Evolutionary conservation across 495 filamentous ascomycete species (phyloP).

Genomic region (Aspergillus affinis): DNA sequence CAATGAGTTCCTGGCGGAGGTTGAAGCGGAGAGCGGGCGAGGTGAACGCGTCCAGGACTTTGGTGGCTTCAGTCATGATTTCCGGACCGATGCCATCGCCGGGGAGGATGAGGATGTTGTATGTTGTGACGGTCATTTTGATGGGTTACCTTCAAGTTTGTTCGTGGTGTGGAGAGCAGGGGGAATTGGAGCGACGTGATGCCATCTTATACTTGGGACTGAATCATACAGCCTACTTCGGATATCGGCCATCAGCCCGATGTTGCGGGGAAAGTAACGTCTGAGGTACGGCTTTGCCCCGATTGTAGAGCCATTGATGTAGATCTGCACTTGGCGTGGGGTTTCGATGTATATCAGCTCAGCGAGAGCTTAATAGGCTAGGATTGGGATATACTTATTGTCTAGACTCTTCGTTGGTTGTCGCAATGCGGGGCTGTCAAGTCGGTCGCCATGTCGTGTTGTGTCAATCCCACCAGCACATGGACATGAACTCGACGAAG

Average conservation of each 20-base stretch:
- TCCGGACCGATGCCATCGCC: slow-evolving; percentile 58
- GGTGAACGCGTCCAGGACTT: slow-evolving; percentile 50
- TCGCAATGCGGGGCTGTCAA: neutral
- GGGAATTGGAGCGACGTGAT: neutral
- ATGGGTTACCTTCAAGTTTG: neutral
- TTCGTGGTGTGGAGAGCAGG: neutral
- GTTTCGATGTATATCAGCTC: neutral
- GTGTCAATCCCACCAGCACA: neutral
- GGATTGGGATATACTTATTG: neutral
- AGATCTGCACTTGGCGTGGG: neutral
- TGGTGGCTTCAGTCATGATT: slow-evolving; percentile 52
- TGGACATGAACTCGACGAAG: neutral
- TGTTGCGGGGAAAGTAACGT: slow-evolving; percentile 11
- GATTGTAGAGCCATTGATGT: neutral
- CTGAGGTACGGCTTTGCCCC: slow-evolving; percentile 4
- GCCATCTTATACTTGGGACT: neutral
- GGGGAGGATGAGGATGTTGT: slow-evolving; percentile 53
- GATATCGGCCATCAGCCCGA: slow-evolving; percentile 16
- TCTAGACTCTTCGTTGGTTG: neutral
- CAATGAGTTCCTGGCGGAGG: slow-evolving; percentile 47
- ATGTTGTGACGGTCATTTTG: slow-evolving; percentile 18
- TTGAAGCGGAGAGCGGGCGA: slow-evolving; percentile 37
- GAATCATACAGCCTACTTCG: slow-evolving; percentile 7
- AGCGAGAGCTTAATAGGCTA: neutral
- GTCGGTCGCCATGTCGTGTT: neutral